phyloP scores from a whole-genome alignment of 805 yeast genomes.

The Scheffersomyces ergatensis region DNA sequence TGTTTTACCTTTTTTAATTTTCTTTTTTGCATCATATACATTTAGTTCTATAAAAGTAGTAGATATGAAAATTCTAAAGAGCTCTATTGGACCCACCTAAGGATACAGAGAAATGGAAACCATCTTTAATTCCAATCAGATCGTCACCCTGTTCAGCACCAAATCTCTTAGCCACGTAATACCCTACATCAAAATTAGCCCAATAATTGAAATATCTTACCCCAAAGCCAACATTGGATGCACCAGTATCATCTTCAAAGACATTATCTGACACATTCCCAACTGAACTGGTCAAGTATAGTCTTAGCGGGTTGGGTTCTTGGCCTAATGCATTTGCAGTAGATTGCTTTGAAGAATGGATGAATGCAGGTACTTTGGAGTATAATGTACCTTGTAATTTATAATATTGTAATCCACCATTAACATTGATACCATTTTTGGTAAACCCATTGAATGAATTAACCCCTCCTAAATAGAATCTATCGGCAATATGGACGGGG shows the following conservation, averaged over 20 bases:
- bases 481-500: slow-evolving; percentile 65
- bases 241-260: slow-evolving; percentile 17
- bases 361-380: slow-evolving; percentile 54
- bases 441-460: slow-evolving; percentile 70
- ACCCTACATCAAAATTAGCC: slow-evolving; percentile 43
- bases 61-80: background rate
- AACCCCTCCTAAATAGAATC: slow-evolving; percentile 81
- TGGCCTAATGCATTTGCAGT: background rate
- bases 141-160: slow-evolving; percentile 9
- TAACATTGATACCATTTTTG: slow-evolving; percentile 64
- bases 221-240: slow-evolving; percentile 33
- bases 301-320: slow-evolving; percentile 34
- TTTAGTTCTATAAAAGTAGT: background rate
- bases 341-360: slow-evolving; percentile 13
- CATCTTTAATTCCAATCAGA: slow-evolving; percentile 31
- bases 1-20: background rate
- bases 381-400: slow-evolving; percentile 60
- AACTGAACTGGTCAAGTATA: slow-evolving; percentile 63
- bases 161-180: slow-evolving; percentile 26
- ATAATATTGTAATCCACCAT: slow-evolving; percentile 68
- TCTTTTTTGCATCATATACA: background rate
- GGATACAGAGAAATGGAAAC: slow-evolving; percentile 36
- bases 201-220: slow-evolving; percentile 35
- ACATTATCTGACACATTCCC: slow-evolving; percentile 51
- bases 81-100: slow-evolving; percentile 34